Percentiles rank a stretch among this genome's conserved stretches.
Conservation (phyloP, 176 grass and related monocot species). For the Bothriochloa decipiens region DNA sequence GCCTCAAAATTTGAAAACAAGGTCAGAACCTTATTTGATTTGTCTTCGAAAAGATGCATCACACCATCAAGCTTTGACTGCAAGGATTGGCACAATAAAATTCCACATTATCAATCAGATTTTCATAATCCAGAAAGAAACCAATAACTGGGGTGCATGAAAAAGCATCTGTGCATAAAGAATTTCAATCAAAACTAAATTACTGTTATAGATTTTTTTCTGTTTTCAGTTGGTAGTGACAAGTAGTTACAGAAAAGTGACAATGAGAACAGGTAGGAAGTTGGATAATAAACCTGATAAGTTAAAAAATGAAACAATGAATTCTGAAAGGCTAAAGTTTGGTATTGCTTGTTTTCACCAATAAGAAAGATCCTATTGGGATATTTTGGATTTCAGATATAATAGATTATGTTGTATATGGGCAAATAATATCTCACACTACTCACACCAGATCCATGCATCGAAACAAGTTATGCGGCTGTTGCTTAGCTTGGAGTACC, state of each 20-base stretch:
- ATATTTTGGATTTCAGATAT: background rate
- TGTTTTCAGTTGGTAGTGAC: background rate
- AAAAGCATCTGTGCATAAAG: constrained; percentile 18
- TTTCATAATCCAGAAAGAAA: constrained; percentile 23
- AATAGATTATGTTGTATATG: constrained; percentile 6
- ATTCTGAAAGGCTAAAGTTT: constrained; percentile 1
- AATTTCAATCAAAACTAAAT: constrained; percentile 5
- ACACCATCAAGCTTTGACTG: constrained; percentile 47
- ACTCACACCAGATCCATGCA: constrained; percentile 26
- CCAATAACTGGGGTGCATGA: background rate
- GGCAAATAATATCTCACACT: constrained; percentile 1
- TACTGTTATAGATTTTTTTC: constrained; percentile 5
- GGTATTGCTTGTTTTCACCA: background rate
- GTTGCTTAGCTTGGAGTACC: constrained; percentile 41
- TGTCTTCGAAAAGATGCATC: constrained; percentile 48
- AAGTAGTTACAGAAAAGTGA: background rate
- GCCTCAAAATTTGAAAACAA: constrained; percentile 78
- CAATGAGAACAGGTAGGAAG: background rate
- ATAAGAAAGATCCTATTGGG: constrained; percentile 21
- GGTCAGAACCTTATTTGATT: constrained; percentile 58
- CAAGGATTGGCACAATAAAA: constrained; percentile 37
- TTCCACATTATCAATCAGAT: constrained; percentile 14
- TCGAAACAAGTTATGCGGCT: constrained; percentile 9
- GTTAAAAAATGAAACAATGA: background rate
- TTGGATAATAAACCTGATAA: background rate